phyloP scores from a whole-genome alignment of 2,329 filamentous ascomycete species.

The Aureobasidium vineae region DNA sequence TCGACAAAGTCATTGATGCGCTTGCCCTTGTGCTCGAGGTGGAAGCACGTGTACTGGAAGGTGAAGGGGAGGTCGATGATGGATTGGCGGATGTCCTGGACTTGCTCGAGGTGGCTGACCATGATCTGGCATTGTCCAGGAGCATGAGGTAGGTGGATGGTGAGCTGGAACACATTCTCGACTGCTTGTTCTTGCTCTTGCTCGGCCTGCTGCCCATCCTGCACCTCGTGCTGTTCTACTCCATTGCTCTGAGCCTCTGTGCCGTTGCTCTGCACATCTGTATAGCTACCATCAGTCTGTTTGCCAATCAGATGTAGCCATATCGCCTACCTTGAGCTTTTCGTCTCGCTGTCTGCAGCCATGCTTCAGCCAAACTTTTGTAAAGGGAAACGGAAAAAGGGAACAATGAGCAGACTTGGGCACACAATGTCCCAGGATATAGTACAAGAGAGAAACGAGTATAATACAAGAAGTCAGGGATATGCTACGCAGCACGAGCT shows the following conservation, averaged over 20 bases:
- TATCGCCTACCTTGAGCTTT: conserved; percentile 25
- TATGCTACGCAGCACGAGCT: conserved; percentile 9
- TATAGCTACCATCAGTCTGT: not conserved
- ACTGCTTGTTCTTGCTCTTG: conserved; percentile 24
- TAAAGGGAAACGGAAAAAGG: not conserved
- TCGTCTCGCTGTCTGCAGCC: conserved; percentile 24
- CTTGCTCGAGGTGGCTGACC: conserved; percentile 71
- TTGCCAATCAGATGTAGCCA: not conserved
- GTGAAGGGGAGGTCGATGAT: conserved; percentile 91
- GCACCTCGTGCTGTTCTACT: conserved; percentile 11
- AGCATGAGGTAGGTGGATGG: conserved; percentile 76
- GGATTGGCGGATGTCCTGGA: conserved; percentile 95
- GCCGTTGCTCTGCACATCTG: conserved; percentile 26
- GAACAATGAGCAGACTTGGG: conserved; percentile 7
- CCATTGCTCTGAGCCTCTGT: conserved; percentile 12
- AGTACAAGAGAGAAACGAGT: conserved; percentile 14
- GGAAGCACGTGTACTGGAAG: conserved; percentile 98
- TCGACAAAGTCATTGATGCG: conserved; percentile 95
- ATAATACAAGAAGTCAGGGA: conserved; percentile 25
- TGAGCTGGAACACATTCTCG: conserved; percentile 63
- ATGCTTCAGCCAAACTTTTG: conserved; percentile 23
- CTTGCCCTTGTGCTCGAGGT: conserved; percentile 84
- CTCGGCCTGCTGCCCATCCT: conserved; percentile 9
- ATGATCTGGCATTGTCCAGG: conserved; percentile 45
- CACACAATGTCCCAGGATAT: conserved; percentile 9